Conservation (phyloP, 176 grass and related monocot genomes). For the Poa pratensis region DNA sequence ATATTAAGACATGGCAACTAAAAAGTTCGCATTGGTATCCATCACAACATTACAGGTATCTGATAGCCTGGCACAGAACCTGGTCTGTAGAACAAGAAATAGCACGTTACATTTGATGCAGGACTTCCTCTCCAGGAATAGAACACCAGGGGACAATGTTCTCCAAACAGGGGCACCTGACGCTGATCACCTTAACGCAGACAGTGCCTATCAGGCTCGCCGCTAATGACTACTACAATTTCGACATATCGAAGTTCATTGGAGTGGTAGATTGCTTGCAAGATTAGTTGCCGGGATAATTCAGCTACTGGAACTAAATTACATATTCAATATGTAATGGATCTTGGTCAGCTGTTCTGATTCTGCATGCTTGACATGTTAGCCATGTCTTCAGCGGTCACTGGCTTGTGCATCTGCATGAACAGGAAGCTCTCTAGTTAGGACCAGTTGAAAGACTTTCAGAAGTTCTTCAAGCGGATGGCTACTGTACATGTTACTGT, state of each 20-base stretch:
- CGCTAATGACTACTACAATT: not conserved
- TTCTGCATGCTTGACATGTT: conserved; percentile 48
- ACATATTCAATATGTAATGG: not conserved
- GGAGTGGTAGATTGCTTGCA: conserved; percentile 1
- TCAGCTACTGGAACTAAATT: conserved; percentile 6
- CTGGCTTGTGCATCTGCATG: conserved; percentile 84
- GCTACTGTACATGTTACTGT: not conserved
- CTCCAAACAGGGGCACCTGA: not conserved
- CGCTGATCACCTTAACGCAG: not conserved
- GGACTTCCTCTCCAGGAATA: not conserved
- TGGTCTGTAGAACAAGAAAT: not conserved
- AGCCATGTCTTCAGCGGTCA: conserved; percentile 69
- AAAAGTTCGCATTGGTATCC: not conserved
- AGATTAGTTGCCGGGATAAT: not conserved
- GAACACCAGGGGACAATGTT: not conserved
- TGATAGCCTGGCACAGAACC: conserved; percentile 6
- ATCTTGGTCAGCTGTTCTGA: conserved; percentile 41
- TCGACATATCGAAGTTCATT: not conserved
- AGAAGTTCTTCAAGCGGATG: not conserved
- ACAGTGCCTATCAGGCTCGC: no score
- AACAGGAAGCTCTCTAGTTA: conserved; percentile 44
- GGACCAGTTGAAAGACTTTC: not conserved
- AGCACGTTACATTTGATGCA: not conserved
- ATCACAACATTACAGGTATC: conserved; percentile 1
- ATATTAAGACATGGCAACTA: not conserved